Evolutionary conservation across 2,329 filamentous ascomycete genomes (phyloP).

Genomic region (Ceratocystis variospora): DNA sequence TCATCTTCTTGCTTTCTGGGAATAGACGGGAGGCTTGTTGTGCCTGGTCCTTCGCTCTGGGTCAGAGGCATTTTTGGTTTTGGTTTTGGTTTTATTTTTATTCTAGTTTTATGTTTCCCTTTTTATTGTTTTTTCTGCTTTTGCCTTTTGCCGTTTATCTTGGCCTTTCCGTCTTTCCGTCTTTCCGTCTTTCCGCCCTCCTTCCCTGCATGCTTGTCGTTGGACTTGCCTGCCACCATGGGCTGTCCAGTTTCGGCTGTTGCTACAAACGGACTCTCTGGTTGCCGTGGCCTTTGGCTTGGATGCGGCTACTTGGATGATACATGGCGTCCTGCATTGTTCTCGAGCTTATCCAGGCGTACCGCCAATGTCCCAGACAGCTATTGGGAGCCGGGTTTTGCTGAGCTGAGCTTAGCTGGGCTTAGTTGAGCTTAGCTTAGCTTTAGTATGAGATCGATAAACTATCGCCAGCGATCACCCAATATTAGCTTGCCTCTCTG

Average conservation of each 20-base stretch:
- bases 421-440: neutral
- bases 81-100: no score
- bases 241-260: neutral
- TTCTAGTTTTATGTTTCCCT: neutral
- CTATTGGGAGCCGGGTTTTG: neutral
- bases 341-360: neutral
- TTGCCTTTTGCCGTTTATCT: constrained; percentile 10
- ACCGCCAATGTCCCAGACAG: neutral
- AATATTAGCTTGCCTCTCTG: no score
- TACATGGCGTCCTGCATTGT: neutral
- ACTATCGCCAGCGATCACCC: neutral
- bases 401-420: neutral
- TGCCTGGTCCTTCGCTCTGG: neutral
- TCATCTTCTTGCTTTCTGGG: neutral
- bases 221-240: neutral
- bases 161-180: neutral
- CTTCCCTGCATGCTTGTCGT: no score
- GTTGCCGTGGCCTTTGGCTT: neutral
- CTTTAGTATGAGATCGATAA: neutral
- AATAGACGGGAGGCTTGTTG: neutral
- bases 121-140: neutral
- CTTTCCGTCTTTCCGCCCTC: no score
- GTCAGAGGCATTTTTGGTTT: neutral
- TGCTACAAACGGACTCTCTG: neutral
- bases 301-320: neutral